Evolutionary conservation across 2,329 filamentous ascomycete genomes (phyloP), one percentile per base, ranked within the genome.

Genomic region (Periconia sp.): DNA sequence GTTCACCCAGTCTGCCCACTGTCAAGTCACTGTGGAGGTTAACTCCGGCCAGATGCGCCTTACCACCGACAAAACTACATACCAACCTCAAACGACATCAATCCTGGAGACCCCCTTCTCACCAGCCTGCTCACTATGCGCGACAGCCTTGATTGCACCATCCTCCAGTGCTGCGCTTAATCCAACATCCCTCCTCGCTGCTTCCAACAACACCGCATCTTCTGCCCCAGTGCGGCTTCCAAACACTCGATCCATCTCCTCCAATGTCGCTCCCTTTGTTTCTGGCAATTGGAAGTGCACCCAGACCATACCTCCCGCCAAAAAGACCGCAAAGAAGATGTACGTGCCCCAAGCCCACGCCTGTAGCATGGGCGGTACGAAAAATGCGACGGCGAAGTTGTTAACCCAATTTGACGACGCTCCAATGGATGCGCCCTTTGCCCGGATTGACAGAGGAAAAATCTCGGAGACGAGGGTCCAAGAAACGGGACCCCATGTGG

Each of bases 321-420:
- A 57, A 55, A 71, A 68, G 6, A 61, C 62, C 18, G 67, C 68
- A 54, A 75, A 75, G 64, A 75, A 74, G 40, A 74, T 73, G 49
- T 71, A 75, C 1, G 71, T 74, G 8, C 72, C 72, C 52, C 66
- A 74, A 2, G 61, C 60, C 63, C 71, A 69, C 11, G 55, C 50
- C 23, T 59, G 60, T 6, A 74, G 60, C 71, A 74, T 74, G 10
- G 63, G 59, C 8, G 70, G 70, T 19, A 67, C 67, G 49, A 64
- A 65, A 51, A 73, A 64, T 6, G 65, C 70, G 27, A 76, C 70
- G 30, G 70, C 69, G 49, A 77, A 76, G 52, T 76, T 75, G 47
- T 67, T 68, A 27, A 69, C 53, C 73, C 73, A 76, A 50, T 71
- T 76, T 9, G 62, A 65, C 5, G 70, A 73, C 2, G 71, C 70